phyloP scores from a whole-genome alignment of 805 yeast genomes.

The Lipomyces orientalis region DNA sequence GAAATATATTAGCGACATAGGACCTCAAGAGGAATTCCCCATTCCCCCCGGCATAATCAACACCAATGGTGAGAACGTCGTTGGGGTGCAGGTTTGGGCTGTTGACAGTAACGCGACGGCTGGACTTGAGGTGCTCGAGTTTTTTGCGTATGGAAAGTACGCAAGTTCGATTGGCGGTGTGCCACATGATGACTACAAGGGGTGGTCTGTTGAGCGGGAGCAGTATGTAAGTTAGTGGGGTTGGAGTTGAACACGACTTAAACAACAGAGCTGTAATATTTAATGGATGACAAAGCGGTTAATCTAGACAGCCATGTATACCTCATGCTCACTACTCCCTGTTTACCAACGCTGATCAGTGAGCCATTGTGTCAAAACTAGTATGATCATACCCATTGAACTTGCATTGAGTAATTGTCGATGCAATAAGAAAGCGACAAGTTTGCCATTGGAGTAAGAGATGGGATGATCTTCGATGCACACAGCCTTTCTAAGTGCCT shows the following conservation, averaged over 20 bases:
- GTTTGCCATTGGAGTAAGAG: no score
- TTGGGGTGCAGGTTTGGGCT: slow-evolving; percentile 28
- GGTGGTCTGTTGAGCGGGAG: slow-evolving; percentile 24
- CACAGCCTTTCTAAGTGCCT: no score
- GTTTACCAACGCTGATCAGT: background rate
- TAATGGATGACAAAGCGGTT: background rate
- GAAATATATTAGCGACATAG: slow-evolving; percentile 25
- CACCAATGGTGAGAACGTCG: slow-evolving; percentile 20
- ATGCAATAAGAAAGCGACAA: background rate
- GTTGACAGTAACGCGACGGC: slow-evolving; percentile 20
- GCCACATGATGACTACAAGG: slow-evolving; percentile 26
- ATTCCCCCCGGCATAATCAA: slow-evolving; percentile 30
- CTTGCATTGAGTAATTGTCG: background rate
- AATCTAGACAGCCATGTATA: no score
- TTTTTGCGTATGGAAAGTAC: slow-evolving; percentile 22
- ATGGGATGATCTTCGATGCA: no score
- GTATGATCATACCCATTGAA: background rate
- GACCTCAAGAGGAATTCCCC: slow-evolving; percentile 33
- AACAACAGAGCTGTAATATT: background rate
- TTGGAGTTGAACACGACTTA: background rate
- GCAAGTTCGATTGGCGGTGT: slow-evolving; percentile 21
- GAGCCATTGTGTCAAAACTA: background rate
- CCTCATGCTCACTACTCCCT: no score
- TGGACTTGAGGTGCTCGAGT: slow-evolving; percentile 23
- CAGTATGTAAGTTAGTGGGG: background rate